Percentiles rank a stretch among this genome's conserved stretches.
phyloP scores from a whole-genome alignment of 129 eudicot species.

The Tanacetum coccineum region DNA sequence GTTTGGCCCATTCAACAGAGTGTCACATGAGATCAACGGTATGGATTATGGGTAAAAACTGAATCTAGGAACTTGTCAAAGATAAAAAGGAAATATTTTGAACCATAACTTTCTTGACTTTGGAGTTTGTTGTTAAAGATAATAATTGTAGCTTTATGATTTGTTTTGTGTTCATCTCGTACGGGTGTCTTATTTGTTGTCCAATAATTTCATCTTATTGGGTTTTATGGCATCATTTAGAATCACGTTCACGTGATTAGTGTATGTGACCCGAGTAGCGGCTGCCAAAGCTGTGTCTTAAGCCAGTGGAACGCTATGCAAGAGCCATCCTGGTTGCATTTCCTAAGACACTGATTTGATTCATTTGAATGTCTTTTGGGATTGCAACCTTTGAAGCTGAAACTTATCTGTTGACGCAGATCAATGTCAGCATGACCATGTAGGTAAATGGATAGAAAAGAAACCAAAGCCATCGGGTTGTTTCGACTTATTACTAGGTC shows the following conservation, averaged over 20 bases:
- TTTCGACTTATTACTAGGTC: too few species aligned
- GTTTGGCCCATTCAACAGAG: neutral
- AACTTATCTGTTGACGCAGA: too few species aligned
- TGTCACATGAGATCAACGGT: constrained; percentile 4
- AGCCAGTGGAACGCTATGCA: too few species aligned
- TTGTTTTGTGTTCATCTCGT: neutral
- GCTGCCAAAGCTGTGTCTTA: neutral
- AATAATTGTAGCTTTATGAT: constrained; percentile 1
- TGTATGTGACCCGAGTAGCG: too few species aligned
- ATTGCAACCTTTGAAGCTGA: too few species aligned
- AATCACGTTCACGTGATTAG: neutral
- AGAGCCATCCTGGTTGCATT: too few species aligned
- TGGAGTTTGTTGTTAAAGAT: constrained; percentile 17
- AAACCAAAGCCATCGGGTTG: too few species aligned
- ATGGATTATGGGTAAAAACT: constrained; percentile 13
- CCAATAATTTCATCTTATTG: neutral
- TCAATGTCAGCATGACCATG: too few species aligned
- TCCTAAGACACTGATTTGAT: too few species aligned
- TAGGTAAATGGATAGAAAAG: too few species aligned
- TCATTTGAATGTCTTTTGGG: too few species aligned
- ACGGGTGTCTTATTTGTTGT: neutral
- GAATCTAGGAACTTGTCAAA: constrained; percentile 17
- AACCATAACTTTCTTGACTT: constrained; percentile 13
- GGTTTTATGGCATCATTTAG: too few species aligned
- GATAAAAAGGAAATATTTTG: constrained; percentile 7